These are phyloP conservation scores for Biscutella laevigata DNA, from an alignment of 441 rosid species.

Conservation along the genomic window DNA sequence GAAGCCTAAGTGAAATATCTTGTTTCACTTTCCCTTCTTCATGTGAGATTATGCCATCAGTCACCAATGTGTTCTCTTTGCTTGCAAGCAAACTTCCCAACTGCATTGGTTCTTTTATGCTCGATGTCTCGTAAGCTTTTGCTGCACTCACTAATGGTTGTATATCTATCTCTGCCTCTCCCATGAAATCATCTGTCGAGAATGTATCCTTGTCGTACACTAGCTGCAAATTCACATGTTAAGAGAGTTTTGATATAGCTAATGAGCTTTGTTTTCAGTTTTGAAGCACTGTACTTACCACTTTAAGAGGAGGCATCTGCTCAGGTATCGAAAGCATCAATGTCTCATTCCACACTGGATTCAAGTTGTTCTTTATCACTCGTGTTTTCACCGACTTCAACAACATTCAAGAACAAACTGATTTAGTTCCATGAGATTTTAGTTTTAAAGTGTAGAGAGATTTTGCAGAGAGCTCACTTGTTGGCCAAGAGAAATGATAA, in stretches of 20 bases:
- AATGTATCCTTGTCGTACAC: slow-evolving; percentile 89
- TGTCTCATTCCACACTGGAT: slow-evolving; percentile 96
- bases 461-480: slow-evolving; percentile 49
- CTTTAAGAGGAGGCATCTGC: slow-evolving; percentile 75
- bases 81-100: slow-evolving; percentile 74
- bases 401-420: neutral
- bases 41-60: slow-evolving; percentile 59
- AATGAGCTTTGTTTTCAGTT: neutral
- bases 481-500: slow-evolving; percentile 69
- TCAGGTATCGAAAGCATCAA: slow-evolving; percentile 93
- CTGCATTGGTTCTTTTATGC: slow-evolving; percentile 46
- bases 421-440: slow-evolving; percentile 4
- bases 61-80: slow-evolving; percentile 60
- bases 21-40: slow-evolving; percentile 75
- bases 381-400: slow-evolving; percentile 83
- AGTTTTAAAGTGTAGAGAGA: slow-evolving; percentile 4
- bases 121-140: slow-evolving; percentile 59
- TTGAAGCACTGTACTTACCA: slow-evolving; percentile 36
- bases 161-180: slow-evolving; percentile 90
- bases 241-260: neutral
- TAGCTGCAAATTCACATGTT: slow-evolving; percentile 38
- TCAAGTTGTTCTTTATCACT: slow-evolving; percentile 87
- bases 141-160: slow-evolving; percentile 81
- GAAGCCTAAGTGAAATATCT: slow-evolving; percentile 66
- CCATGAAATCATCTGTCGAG: slow-evolving; percentile 90